phyloP scores from a whole-genome alignment of 352 stramenopile genomes.

The Globisporangium canariense region DNA sequence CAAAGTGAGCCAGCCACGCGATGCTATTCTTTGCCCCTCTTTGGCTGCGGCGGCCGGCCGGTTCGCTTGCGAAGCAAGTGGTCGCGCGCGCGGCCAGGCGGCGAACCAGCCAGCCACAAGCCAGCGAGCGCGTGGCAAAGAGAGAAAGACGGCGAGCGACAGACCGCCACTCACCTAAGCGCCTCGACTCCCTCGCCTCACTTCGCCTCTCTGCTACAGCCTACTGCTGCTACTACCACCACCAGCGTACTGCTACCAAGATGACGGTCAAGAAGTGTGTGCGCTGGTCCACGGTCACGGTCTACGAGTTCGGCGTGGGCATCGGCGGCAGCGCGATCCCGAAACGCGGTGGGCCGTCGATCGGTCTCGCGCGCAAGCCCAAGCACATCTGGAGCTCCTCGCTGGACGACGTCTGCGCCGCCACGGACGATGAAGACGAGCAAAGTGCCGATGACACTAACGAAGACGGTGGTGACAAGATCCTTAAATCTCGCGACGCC shows the following conservation, averaged over 20 bases:
- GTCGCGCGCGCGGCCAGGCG: constrained; percentile 1
- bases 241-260: not conserved
- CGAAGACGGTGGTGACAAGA: not conserved
- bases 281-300: constrained; percentile 51
- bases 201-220: not conserved
- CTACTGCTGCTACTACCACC: not conserved
- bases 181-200: not conserved
- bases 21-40: constrained; percentile 13
- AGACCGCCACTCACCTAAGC: constrained; percentile 1
- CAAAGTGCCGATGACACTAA: not conserved
- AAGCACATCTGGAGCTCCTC: constrained; percentile 32
- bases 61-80: constrained; percentile 8
- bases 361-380: constrained; percentile 35
- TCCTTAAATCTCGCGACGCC: not conserved
- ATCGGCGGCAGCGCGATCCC: constrained; percentile 42
- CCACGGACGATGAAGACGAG: constrained; percentile 15
- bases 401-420: constrained; percentile 24
- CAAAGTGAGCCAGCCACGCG: not conserved
- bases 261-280: constrained; percentile 30
- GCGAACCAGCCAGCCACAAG: constrained; percentile 2
- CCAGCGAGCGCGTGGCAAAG: constrained; percentile 4
- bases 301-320: constrained; percentile 53
- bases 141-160: constrained; percentile 4
- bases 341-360: constrained; percentile 39
- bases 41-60: constrained; percentile 1